phyloP scores from a whole-genome alignment of 768 basidiomycete species.

The Mycena crocata region DNA sequence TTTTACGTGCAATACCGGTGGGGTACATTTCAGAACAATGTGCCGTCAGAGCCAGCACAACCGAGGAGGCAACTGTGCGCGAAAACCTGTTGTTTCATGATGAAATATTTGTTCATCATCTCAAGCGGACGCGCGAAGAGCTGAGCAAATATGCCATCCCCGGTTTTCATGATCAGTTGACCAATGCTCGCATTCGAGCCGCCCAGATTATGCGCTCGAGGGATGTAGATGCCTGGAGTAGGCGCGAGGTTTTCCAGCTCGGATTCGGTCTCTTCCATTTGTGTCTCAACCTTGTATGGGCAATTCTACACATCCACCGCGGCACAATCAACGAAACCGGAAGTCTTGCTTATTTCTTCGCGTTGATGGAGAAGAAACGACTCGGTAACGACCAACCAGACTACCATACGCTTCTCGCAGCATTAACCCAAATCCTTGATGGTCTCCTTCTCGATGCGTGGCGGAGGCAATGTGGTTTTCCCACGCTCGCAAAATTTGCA shows the following conservation, averaged over 20 bases:
- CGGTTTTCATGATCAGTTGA: conserved; percentile 32
- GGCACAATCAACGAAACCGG: conserved; percentile 40
- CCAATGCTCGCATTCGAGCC: conserved; percentile 27
- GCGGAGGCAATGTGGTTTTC: conserved; percentile 26
- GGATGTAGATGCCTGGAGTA: conserved; percentile 28
- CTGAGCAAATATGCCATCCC: conserved; percentile 27
- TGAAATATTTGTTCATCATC: conserved; percentile 29
- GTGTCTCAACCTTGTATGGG: conserved; percentile 49
- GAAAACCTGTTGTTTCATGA: conserved; percentile 31
- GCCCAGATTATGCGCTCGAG: conserved; percentile 10
- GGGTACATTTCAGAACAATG: neutral
- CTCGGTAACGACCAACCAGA: conserved; percentile 47
- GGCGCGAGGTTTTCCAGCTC: conserved; percentile 36
- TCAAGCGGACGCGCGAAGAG: conserved; percentile 12
- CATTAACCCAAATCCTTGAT: conserved; percentile 45
- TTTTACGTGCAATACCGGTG: conserved; percentile 12
- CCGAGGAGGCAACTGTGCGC: conserved; percentile 24
- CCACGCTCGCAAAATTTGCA: conserved; percentile 19
- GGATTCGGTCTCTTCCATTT: conserved; percentile 49
- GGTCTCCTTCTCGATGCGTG: conserved; percentile 46
- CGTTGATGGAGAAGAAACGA: conserved; percentile 43
- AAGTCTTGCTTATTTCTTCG: conserved; percentile 45
- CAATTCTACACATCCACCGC: conserved; percentile 43
- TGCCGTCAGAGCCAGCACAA: conserved; percentile 22
- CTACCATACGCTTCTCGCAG: conserved; percentile 45